Evolutionary conservation across 495 filamentous ascomycete genomes (phyloP).

Genomic region (Talaromyces borbonicus): DNA sequence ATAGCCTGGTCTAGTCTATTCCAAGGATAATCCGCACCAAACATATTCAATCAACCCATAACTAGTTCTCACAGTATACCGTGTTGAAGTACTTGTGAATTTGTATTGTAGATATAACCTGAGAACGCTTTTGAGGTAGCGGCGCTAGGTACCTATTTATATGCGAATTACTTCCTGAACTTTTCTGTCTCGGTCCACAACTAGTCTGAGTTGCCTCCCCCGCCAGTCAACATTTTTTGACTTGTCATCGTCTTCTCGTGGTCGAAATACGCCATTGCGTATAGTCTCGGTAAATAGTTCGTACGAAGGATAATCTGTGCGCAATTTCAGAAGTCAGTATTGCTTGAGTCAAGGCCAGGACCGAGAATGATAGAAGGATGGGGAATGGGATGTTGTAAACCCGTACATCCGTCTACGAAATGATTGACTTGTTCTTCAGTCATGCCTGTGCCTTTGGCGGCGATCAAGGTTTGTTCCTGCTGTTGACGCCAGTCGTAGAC

Average conservation of each 20-base stretch:
- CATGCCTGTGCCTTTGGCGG: conserved; percentile 64
- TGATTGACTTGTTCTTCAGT: conserved; percentile 55
- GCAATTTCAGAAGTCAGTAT: conserved; percentile 2
- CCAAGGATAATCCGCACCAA: conserved; percentile 8
- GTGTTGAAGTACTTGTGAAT: background rate
- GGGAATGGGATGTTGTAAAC: background rate
- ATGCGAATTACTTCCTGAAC: conserved; percentile 49
- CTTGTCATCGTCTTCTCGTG: conserved; percentile 11
- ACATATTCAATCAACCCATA: conserved; percentile 7
- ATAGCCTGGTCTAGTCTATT: conserved; percentile 9
- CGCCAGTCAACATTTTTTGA: conserved; percentile 29
- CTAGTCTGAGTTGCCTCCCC: conserved; percentile 54
- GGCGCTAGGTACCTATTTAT: conserved; percentile 15
- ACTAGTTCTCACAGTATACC: background rate
- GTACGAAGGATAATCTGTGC: conserved; percentile 54
- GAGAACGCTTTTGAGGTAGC: background rate
- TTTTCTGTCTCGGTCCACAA: conserved; percentile 57
- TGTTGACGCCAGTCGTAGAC: conserved; percentile 86
- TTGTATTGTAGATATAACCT: too few relatives aligned
- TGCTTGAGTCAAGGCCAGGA: too few relatives aligned
- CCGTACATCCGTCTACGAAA: conserved; percentile 60
- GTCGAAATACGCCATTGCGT: conserved; percentile 51
- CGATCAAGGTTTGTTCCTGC: conserved; percentile 64
- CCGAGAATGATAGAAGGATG: background rate
- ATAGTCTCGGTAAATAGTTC: conserved; percentile 65